A percentile compares a stretch with the other conserved stretches of the same genome.
phyloP scores from a whole-genome alignment of 148 eudicot genomes.

The Pharnaceum exiguum region DNA sequence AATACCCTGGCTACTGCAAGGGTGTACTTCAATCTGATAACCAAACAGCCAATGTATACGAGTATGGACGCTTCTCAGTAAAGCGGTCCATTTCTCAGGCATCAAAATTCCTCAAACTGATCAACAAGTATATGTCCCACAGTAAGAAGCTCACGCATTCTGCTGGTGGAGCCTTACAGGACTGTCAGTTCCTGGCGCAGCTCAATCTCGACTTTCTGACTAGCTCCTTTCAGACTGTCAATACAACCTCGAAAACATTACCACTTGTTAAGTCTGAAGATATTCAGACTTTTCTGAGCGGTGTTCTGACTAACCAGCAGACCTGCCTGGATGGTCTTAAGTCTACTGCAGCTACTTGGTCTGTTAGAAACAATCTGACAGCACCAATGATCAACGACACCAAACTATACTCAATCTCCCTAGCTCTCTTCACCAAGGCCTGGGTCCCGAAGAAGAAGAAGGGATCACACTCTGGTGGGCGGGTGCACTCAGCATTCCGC shows the following conservation, averaged over 20 bases:
- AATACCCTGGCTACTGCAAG: conserved; percentile 56
- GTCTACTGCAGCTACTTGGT: conserved; percentile 39
- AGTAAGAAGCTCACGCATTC: conserved; percentile 26
- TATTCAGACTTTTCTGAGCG: conserved; percentile 63
- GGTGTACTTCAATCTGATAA: conserved; percentile 39
- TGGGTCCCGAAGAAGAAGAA: conserved; percentile 43
- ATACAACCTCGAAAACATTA: conserved; percentile 23
- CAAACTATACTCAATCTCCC: conserved; percentile 49
- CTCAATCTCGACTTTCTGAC: conserved; percentile 46
- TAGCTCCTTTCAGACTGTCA: conserved; percentile 29
- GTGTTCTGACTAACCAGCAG: conserved; percentile 63
- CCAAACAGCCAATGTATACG: conserved; percentile 46
- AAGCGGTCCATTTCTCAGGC: conserved; percentile 55
- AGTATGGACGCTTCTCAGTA: conserved; percentile 58
- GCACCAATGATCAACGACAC: conserved; percentile 50
- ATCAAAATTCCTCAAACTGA: conserved; percentile 34
- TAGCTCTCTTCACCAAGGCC: conserved; percentile 57
- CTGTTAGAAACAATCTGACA: conserved; percentile 34
- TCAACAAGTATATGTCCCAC: conserved; percentile 38
- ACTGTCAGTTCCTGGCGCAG: conserved; percentile 42
- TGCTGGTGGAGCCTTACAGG: conserved; percentile 37
- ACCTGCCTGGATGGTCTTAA: conserved; percentile 77
- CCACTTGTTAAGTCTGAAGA: conserved; percentile 39
- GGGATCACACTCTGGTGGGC: conserved; percentile 6
- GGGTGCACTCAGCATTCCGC: conserved; percentile 17